Conservation (phyloP, 2,329 filamentous ascomycete genomes). For the Verticillium zaregamsianum region DNA sequence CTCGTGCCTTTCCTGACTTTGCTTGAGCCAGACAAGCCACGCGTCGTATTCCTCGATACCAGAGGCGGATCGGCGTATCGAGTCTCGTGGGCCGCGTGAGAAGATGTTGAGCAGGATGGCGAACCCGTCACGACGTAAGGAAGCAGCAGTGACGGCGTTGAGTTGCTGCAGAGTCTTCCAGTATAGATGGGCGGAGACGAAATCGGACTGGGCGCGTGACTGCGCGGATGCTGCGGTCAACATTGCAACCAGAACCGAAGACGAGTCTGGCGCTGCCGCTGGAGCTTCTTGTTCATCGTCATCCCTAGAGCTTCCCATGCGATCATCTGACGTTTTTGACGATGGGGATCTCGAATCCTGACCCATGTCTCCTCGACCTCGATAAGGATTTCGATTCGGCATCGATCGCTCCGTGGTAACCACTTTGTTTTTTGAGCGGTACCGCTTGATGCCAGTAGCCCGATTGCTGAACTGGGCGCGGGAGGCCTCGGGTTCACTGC, state of each 20-base stretch:
- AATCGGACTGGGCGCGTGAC: slow-evolving; percentile 76
- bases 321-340: not conserved
- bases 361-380: slow-evolving; percentile 25
- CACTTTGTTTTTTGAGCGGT: slow-evolving; percentile 56
- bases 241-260: slow-evolving; percentile 62
- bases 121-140: slow-evolving; percentile 63
- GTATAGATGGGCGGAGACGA: slow-evolving; percentile 78
- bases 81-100: slow-evolving; percentile 65
- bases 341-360: not conserved
- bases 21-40: slow-evolving; percentile 79
- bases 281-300: not conserved
- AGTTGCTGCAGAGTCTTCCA: slow-evolving; percentile 79
- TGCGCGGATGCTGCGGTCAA: slow-evolving; percentile 72
- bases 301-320: not conserved
- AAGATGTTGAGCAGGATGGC: slow-evolving; percentile 70
- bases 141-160: slow-evolving; percentile 55
- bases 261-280: slow-evolving; percentile 11
- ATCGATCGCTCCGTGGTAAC: slow-evolving; percentile 47
- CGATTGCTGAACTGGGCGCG: slow-evolving; percentile 68
- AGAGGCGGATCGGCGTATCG: slow-evolving; percentile 63
- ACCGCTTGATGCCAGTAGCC: slow-evolving; percentile 56
- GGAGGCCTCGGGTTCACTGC: slow-evolving; percentile 53
- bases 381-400: slow-evolving; percentile 56
- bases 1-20: slow-evolving; percentile 75
- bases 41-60: slow-evolving; percentile 76